Evolutionary conservation across 768 basidiomycete species (phyloP), one percentile per base, ranked within the genome.

Genomic region (Tricholoma saponaceum): DNA sequence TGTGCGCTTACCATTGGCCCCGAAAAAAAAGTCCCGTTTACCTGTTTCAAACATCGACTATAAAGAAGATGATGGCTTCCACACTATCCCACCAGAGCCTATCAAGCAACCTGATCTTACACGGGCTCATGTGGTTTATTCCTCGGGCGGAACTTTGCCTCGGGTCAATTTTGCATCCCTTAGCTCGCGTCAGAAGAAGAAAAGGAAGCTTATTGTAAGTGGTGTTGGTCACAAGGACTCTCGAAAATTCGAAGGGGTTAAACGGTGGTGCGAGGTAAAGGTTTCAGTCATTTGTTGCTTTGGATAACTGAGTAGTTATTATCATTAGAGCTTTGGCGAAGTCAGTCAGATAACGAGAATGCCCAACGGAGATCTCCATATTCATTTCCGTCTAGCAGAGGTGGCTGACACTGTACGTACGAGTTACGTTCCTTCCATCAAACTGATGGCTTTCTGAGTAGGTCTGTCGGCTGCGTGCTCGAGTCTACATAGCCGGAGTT

Each of bases 391-490:
- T 49, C 83, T 81, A 54, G 78, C 85, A 51, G 89, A 91, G 57
- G 89, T 92, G 9, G 90, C 90, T 20, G 90, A 91, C 60, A 91
- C 87, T 6, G 90, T 90, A 67, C 25, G 85, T 76, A 52, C 33
- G 20, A 50, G 20, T 26, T 52, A 33, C 50, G 51, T 44, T 28
- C 6, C 33, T 46, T 14, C 14, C 18, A 20, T 30, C 16, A 49
- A 32, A 23, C 44, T 54, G 53, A 57, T 62, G 51, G 39, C 30
- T 54, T 13, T 56, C 41, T 53, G 8, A 18, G 14, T 58, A 90
- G 89, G 89, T 90, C 2, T 92, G 89, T 66, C 87, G 90, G 39
- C 70, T 92, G 57, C 84, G 87, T 61, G 90, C 90, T 52, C 82
- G 81, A 66, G 90, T 92, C 1, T 76, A 80, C 64, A 91, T 92